Evolutionary conservation across 2,329 filamentous ascomycete species (phyloP), one percentile per base, ranked within the genome.

Genomic region (Simplicillium sp.): DNA sequence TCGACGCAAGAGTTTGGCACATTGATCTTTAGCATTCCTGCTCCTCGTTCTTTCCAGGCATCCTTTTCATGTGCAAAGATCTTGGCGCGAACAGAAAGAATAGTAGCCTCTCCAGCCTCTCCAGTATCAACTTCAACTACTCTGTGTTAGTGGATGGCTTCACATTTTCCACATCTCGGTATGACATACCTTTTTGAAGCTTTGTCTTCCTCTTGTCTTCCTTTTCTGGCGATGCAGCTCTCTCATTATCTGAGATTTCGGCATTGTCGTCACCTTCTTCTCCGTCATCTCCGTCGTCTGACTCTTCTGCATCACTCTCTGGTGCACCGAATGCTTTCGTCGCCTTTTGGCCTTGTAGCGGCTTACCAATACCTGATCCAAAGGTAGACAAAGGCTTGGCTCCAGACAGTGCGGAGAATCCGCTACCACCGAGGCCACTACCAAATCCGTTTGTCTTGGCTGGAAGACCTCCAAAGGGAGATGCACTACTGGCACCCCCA

Each of bases 1-100:
- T 73, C 68, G 5, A 76, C 67, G 43, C 70, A 76, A 25, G 64
- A 60, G 48, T 75, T 70, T 3, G 77, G 76, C 12, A 83, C 80
- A 53, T 96, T 95, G 57, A 95, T 73, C 64, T 92, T 92, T 50
- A 95, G 70, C 51, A 82, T 83, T 35, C 89, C 89, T 4, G 81
- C 74, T 11, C 89, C 89, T 39, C 89, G 80, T 64, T 97, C 90
- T 60, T 90, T 90, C 90, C 90, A 97, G 41, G 75, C 73, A 29
- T 71, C 70, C 48, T 77, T 77, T 48, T 84, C 79, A 52, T 92
- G 84, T 43, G 82, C 75, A 65, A 87, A 97, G 44, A 97, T 76
- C 61, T 94, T 94, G 15, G 87, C 84, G 48, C 89, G 82, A 44
- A 84, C 79, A 35, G 79, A 75, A 55, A 90, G 76, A 37, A 87